Base-by-base conservation (phyloP, 768 basidiomycete genomes). In the Mycena pura region DNA sequence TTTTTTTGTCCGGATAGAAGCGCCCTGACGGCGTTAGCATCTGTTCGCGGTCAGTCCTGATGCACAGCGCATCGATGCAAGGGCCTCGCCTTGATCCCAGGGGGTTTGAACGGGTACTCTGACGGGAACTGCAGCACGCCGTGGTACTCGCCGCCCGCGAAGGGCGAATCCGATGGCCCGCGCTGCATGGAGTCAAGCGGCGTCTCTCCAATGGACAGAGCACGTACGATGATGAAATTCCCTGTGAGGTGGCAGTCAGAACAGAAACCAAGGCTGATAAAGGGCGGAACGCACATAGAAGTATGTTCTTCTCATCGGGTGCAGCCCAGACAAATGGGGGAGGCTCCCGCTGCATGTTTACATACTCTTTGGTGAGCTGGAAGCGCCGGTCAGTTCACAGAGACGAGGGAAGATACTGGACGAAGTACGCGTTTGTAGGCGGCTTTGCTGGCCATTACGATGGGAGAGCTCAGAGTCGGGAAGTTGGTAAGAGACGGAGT, bases 271-370 rank as follows among this genome's bases (percentile, higher is more conserved):
- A 19, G 25, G 3, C 36, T 11, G 31, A 27, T 27, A 47, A 55
- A 32, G 5, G 50, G 29, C 5, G 46, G 15, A 17, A 82, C 95
- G 76, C 73, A 97, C 95, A 98, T 55, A 86, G 95, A 49, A 98
- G 75, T 68, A 98, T 96, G 75, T 98, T 96, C 88, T 95, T 95
- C 84, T 99, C 96, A 69, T 97, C 95, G 14, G 96, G 96, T 28
- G 84, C 84, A 36, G 96, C 96, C 90, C 92, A 96, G 21, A 98
- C 89, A 75, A 95, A 99, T 61, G 96, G 96, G 1, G 96, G 96
- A 14, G 96, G 94, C 62, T 92, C 89, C 71, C 79, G 90, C 78
- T 96, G 94, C 92, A 98, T 96, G 47, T 85, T 80, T 69, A 92
- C 86, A 77, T 90, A 95, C 80, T 98, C 96, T 77, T 96, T 95